A percentile compares a stretch with the other conserved stretches of the same genome.
These are phyloP conservation scores for Fusarium burgessii DNA, from an alignment of 2,329 filamentous ascomycete species.

Conservation along the genomic window DNA sequence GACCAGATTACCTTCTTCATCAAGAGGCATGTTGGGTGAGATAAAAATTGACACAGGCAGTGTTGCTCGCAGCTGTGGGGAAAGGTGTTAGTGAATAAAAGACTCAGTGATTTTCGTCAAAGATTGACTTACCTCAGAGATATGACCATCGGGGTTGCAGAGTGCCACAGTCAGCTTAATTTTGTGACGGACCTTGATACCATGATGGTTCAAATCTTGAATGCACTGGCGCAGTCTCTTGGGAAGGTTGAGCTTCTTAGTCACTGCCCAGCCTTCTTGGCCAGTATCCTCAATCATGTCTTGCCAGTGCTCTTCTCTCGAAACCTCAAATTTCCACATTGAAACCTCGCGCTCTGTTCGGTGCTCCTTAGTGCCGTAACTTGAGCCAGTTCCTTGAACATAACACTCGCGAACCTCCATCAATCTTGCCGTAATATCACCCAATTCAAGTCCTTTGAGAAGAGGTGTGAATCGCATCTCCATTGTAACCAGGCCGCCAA, in stretches of 20 bases:
- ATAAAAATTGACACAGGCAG: slow-evolving; percentile 95
- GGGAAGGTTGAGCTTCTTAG: slow-evolving; percentile 76
- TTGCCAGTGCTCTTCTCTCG: slow-evolving; percentile 72
- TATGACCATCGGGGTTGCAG: slow-evolving; percentile 93
- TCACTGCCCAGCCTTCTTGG: slow-evolving; percentile 73
- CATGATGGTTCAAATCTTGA: slow-evolving; percentile 88
- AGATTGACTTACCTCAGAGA: slow-evolving; percentile 77
- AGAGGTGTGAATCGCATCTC: slow-evolving; percentile 90
- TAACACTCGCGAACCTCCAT: slow-evolving; percentile 81
- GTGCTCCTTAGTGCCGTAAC: slow-evolving; percentile 65
- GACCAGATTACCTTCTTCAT: slow-evolving; percentile 85
- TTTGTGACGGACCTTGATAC: slow-evolving; percentile 93
- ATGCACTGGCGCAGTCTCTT: slow-evolving; percentile 85
- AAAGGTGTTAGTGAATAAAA: slow-evolving; percentile 15
- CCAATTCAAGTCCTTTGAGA: slow-evolving; percentile 87
- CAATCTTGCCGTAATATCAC: slow-evolving; percentile 83
- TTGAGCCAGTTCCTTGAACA: slow-evolving; percentile 57
- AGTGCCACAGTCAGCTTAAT: slow-evolving; percentile 91
- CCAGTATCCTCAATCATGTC: slow-evolving; percentile 76
- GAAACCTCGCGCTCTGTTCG: slow-evolving; percentile 74
- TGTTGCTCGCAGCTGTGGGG: slow-evolving; percentile 79
- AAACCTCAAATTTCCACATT: slow-evolving; percentile 67
- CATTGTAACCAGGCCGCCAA: slow-evolving; percentile 86
- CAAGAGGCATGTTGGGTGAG: slow-evolving; percentile 90
- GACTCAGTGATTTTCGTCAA: background rate